Evolutionary conservation across 805 yeast species (phyloP).

Genomic region (Yamadazyma insecticola): DNA sequence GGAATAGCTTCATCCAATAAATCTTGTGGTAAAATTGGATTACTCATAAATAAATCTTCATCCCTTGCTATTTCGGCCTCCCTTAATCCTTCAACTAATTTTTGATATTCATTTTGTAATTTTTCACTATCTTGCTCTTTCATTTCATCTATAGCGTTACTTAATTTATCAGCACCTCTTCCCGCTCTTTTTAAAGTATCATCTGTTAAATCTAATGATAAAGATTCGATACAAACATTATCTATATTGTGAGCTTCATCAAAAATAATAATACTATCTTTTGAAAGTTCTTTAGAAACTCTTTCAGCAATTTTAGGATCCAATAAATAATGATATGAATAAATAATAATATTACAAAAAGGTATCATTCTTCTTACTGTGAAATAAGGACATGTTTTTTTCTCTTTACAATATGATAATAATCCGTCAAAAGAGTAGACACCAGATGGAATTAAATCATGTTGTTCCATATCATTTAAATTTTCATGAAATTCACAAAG

Average conservation of each 20-base stretch:
- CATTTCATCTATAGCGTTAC: slow-evolving; percentile 80
- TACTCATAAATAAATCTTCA: slow-evolving; percentile 72
- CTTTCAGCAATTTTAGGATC: slow-evolving; percentile 98
- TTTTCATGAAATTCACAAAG: slow-evolving; percentile 91
- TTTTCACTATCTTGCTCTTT: slow-evolving; percentile 77
- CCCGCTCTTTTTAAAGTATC: slow-evolving; percentile 84
- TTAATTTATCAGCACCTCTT: slow-evolving; percentile 75
- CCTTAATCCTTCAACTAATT: slow-evolving; percentile 82
- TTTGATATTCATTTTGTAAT: slow-evolving; percentile 86
- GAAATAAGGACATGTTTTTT: slow-evolving; percentile 91
- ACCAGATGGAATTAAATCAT: slow-evolving; percentile 84
- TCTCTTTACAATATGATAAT: slow-evolving; percentile 67
- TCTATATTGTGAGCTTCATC: slow-evolving; percentile 99
- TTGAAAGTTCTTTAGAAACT: slow-evolving; percentile 86
- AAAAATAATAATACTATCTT: slow-evolving; percentile 89
- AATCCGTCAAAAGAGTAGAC: slow-evolving; percentile 91
- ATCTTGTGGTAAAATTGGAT: slow-evolving; percentile 84
- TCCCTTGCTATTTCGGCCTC: slow-evolving; percentile 64
- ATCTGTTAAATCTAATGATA: slow-evolving; percentile 87
- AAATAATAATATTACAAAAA: slow-evolving; percentile 87
- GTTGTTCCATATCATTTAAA: slow-evolving; percentile 80
- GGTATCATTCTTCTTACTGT: slow-evolving; percentile 98
- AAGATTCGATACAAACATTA: slow-evolving; percentile 95
- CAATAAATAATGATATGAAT: slow-evolving; percentile 91
- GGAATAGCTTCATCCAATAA: slow-evolving; percentile 90